Evolutionary conservation across 768 basidiomycete species (phyloP), one percentile per base, ranked within the genome.

Genomic region (Agrocybe chaxingu): DNA sequence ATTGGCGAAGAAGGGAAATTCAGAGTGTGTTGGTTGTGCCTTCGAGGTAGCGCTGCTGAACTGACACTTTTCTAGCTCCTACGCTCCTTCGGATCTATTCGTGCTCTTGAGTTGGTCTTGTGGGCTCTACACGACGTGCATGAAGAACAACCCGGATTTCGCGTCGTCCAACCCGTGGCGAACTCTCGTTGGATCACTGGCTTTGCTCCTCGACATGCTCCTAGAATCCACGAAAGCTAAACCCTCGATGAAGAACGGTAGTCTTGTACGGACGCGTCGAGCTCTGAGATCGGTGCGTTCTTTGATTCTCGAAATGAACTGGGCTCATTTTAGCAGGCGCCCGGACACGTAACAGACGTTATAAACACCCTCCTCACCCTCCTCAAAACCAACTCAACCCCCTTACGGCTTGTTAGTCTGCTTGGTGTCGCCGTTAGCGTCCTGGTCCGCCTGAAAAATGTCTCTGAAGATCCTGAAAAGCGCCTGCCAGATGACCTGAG

Each of bases 51-150:
- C 24, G 42, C 34, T 42, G 42, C 33, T 1, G 18, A 13, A 19
- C 7, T 8, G 13, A 19, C 43, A 42, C 44, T 45, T 36, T 37
- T 56, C 37, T 50, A 79, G 81, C 57, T 74, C 80, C 12, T 77
- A 77, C 58, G 81, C 86, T 0, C 67, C 84, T 8, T 68, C 80
- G 6, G 80, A 87, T 49, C 56, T 83, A 34, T 87, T 85, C 63
- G 80, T 87, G 31, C 77, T 92, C 12, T 69, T 90, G 37, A 81
- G 74, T 59, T 92, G 89, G 90, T 69, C 80, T 3, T 81, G 84
- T 57, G 78, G 77, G 11, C 64, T 89, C 24, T 89, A 87, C 60
- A 65, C 75, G 5, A 69, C 73, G 4, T 81, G 80, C 52, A 57
- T 81, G 11, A 60, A 73, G 48, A 45, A 68, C 34, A 73, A 79